Evolutionary conservation across 352 stramenopile genomes (phyloP), one percentile per base, ranked within the genome.

Genomic region (Phytophthora niederhauseri): DNA sequence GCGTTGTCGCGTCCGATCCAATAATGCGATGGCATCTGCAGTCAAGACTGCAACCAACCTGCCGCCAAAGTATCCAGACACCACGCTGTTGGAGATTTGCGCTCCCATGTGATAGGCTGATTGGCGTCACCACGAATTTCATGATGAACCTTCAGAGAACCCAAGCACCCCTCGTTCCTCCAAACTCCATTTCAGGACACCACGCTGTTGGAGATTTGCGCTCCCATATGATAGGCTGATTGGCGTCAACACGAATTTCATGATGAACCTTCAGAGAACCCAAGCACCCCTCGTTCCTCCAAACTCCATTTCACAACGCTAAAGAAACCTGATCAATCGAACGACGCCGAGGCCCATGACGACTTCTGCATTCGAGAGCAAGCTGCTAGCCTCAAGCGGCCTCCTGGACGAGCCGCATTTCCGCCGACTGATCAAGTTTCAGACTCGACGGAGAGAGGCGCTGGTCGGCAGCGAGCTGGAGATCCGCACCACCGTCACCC

Each of bases 391-490:
- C 4, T 66, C 61, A 0, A 82, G 63, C 64, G 62, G 71, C 6
- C 64, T 87, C 26, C 75, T 85, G 65, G 56, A 66, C 12, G 68
- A 80, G 34, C 68, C 76, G 26, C 74, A 72, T 22, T 84, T 77
- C 54, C 81, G 81, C 8, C 81, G 81, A 15, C 69, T 89, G 65
- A 76, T 87, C 58, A 90, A 90, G 71, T 82, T 87, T 63, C 84
- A 90, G 73, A 75, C 78, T 53, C 81, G 81, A 51, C 81, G 84
- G 20, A 71, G 82, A 34, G 77, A 86, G 20, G 58, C 54, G 38
- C 34, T 73, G 5, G 30, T 57, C n/a, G 70, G 78, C 54, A 76
- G 63, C 54, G 78, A 87, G 48, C 55, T 90, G 51, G 70, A 83
- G 51, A 87, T 90, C 51, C 69, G 63, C 63, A 82, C 77, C 19